A percentile compares a stretch with the other conserved stretches of the same genome.
Conservation (phyloP, 768 basidiomycete genomes). For the Galerina marginata region DNA sequence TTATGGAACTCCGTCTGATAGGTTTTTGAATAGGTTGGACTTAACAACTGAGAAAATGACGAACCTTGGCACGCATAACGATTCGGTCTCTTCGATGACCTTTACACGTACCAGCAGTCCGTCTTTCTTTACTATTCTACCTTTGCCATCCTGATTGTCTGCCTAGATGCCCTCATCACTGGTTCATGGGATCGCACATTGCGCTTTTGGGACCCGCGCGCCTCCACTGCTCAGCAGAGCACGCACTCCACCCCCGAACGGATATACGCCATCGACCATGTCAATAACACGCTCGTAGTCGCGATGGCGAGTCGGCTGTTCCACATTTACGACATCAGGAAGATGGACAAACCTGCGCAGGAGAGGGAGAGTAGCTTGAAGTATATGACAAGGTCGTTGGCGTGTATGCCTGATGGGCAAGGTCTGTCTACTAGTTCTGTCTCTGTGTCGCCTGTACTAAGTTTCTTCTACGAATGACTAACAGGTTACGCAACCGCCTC, state of each 20-base stretch:
- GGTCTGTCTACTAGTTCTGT: slow-evolving; percentile 50
- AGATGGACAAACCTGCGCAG: slow-evolving; percentile 76
- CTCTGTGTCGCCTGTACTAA: background rate
- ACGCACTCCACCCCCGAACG: slow-evolving; percentile 79
- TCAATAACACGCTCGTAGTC: slow-evolving; percentile 82
- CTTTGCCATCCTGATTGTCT: background rate
- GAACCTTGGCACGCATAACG: slow-evolving; percentile 81
- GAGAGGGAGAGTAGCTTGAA: slow-evolving; percentile 92
- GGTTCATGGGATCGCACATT: slow-evolving; percentile 94
- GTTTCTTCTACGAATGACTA: background rate
- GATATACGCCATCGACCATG: slow-evolving; percentile 83
- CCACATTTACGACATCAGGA: slow-evolving; percentile 86
- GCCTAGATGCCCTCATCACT: slow-evolving; percentile 72
- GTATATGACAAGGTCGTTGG: slow-evolving; percentile 91
- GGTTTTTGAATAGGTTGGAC: slow-evolving; percentile 62
- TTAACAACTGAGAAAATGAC: slow-evolving; percentile 73
- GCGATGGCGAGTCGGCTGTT: slow-evolving; percentile 93
- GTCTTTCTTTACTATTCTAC: slow-evolving; percentile 26
- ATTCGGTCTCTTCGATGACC: slow-evolving; percentile 79
- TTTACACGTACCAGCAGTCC: slow-evolving; percentile 69
- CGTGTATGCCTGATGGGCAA: slow-evolving; percentile 92
- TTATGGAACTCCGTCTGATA: background rate
- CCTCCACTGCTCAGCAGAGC: slow-evolving; percentile 58
- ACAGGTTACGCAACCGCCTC: slow-evolving; percentile 91
- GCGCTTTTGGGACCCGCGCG: slow-evolving; percentile 86